Evolutionary conservation across 345 rosid species (phyloP).

Genomic region (Ceriops decandra): DNA sequence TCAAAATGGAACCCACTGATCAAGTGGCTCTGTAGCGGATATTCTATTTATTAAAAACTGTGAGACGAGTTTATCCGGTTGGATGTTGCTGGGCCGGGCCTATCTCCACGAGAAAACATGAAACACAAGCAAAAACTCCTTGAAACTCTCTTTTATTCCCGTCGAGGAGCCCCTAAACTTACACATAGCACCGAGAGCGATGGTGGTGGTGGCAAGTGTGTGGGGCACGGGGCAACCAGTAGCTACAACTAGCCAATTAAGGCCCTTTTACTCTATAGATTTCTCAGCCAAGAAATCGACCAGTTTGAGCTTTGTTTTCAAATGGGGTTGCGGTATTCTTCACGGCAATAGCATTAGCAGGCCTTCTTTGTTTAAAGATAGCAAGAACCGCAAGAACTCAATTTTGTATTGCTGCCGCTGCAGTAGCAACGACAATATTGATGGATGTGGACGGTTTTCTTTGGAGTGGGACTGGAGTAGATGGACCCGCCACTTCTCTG

Average conservation of each 20-base stretch:
- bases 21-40: background rate
- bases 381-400: conserved; percentile 30
- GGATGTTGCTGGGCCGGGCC: background rate
- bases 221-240: conserved; percentile 40
- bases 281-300: conserved; percentile 33
- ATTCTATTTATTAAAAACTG: background rate
- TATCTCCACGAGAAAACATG: background rate
- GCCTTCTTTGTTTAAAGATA: background rate
- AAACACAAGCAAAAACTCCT: background rate
- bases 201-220: conserved; percentile 40
- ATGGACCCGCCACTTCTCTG: conserved; percentile 85
- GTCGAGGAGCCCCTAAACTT: background rate
- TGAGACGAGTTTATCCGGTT: no score
- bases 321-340: conserved; percentile 18
- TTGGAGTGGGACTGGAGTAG: conserved; percentile 86
- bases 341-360: background rate
- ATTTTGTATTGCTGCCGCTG: conserved; percentile 36
- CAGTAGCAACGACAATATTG: conserved; percentile 23
- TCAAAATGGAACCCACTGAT: background rate
- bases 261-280: conserved; percentile 28
- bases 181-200: background rate
- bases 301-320: conserved; percentile 33
- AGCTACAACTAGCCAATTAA: conserved; percentile 33
- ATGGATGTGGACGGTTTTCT: conserved; percentile 25
- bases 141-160: no score